These are phyloP conservation scores for Candida freyschussii DNA, from an alignment of 1,139 yeast genomes.

Conservation along the genomic window DNA sequence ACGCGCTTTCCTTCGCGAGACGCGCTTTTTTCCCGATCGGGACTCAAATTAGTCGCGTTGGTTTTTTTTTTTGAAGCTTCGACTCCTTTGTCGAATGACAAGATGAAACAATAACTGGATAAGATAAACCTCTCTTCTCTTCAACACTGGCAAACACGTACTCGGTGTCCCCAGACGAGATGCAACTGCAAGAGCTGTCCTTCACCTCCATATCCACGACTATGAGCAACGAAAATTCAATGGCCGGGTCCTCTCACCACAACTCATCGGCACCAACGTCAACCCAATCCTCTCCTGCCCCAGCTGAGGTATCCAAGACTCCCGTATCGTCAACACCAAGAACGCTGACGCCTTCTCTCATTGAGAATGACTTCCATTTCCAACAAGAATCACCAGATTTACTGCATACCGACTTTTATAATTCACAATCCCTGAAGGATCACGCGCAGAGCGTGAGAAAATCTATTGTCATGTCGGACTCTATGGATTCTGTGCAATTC, in stretches of 20 bases:
- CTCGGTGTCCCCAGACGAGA: no score
- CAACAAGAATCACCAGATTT: constrained; percentile 20
- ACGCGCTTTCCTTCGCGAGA: no score
- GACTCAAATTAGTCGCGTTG: no score
- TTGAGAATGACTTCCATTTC: constrained; percentile 5
- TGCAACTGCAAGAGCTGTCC: constrained; percentile 6
- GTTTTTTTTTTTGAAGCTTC: no score
- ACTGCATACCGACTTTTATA: constrained; percentile 26
- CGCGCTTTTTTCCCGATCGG: no score
- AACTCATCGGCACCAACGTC: constrained; percentile 6
- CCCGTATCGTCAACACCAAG: not conserved
- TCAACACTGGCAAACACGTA: no score
- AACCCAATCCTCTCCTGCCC: constrained; percentile 4
- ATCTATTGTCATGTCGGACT: constrained; percentile 42
- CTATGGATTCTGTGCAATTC: constrained; percentile 33
- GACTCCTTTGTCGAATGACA: no score
- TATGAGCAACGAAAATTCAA: constrained; percentile 4
- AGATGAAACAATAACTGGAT: no score
- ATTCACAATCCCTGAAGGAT: constrained; percentile 31
- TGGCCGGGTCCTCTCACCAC: constrained; percentile 4
- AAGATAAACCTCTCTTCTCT: no score
- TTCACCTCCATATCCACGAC: constrained; percentile 10
- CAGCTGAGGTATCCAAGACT: constrained; percentile 1
- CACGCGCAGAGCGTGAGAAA: constrained; percentile 46
- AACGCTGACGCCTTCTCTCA: not conserved